Conservation (phyloP, 2,329 filamentous ascomycete genomes). For the Ramularia collo-cygni region DNA sequence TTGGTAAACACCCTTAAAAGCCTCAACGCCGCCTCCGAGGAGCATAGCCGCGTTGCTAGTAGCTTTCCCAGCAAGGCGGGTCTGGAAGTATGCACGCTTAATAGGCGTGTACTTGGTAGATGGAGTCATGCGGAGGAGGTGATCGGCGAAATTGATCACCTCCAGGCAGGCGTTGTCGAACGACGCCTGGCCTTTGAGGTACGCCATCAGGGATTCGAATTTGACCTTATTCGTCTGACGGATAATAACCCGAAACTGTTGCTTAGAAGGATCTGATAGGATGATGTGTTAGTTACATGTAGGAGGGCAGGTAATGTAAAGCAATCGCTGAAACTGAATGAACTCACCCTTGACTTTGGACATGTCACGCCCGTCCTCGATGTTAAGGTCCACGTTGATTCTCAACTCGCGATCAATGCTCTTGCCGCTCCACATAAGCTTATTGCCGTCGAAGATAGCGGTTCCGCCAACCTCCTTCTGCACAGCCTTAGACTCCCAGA, state of each 20-base stretch:
- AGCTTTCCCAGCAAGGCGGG: conserved; percentile 29
- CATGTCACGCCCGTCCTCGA: conserved; percentile 46
- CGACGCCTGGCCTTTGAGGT: conserved; percentile 53
- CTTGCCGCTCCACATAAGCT: conserved; percentile 68
- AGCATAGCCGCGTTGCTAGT: too few species aligned
- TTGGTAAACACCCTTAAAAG: conserved; percentile 83
- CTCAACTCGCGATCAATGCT: conserved; percentile 28
- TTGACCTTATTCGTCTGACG: conserved; percentile 61
- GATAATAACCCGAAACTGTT: conserved; percentile 57
- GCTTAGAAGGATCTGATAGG: conserved; percentile 25
- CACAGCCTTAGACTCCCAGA: conserved; percentile 63
- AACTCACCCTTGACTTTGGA: conserved; percentile 19
- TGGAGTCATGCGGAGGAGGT: conserved; percentile 75
- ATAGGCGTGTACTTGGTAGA: conserved; percentile 61
- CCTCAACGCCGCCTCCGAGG: conserved; percentile 63
- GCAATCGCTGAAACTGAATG: neutral
- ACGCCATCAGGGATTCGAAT: conserved; percentile 58
- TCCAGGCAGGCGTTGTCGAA: conserved; percentile 66
- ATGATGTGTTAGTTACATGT: too few species aligned
- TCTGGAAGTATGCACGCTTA: conserved; percentile 74
- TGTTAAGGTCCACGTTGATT: conserved; percentile 65
- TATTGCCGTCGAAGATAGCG: conserved; percentile 77
- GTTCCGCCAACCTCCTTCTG: conserved; percentile 48
- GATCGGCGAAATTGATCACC: conserved; percentile 84
- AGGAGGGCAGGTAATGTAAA: too few species aligned